phyloP scores from a whole-genome alignment of 371 early-diverging fungal species.

The Mortierella sp. region DNA sequence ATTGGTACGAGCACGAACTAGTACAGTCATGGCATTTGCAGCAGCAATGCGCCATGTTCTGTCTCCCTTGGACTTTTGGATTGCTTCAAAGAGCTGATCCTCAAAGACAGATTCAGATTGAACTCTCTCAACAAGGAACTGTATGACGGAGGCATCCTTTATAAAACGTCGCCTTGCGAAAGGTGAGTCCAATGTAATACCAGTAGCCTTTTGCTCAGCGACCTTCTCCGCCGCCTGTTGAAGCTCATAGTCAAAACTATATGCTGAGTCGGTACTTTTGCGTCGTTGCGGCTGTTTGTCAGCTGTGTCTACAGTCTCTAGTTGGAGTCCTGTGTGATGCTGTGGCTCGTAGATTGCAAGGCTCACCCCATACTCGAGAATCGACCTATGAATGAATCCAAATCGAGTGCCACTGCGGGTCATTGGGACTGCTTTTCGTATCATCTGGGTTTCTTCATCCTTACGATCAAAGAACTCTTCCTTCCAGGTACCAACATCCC shows the following conservation, averaged over 20 bases:
- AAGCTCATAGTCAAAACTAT: background rate
- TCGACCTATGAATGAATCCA: constrained; percentile 15
- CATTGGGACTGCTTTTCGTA: constrained; percentile 3
- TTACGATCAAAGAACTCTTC: constrained; percentile 1
- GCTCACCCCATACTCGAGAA: constrained; percentile 8
- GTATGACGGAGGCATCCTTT: too few relatives aligned
- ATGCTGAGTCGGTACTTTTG: background rate
- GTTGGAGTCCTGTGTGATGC: background rate
- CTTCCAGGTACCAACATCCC: constrained; percentile 7
- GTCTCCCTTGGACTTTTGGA: too few relatives aligned
- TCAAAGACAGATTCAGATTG: too few relatives aligned
- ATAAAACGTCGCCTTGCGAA: too few relatives aligned
- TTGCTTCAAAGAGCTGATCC: too few relatives aligned
- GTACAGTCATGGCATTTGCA: too few relatives aligned
- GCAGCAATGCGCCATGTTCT: too few relatives aligned
- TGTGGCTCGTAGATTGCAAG: constrained; percentile 13
- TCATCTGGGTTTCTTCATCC: background rate
- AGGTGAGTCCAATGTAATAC: too few relatives aligned
- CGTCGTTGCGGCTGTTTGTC: background rate
- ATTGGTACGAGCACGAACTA: too few relatives aligned
- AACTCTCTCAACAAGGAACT: too few relatives aligned
- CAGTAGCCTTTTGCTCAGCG: too few relatives aligned
- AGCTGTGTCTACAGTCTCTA: background rate
- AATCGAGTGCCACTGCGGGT: constrained; percentile 8
- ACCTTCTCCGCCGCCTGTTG: too few relatives aligned